Conservation (phyloP, 257 asterid species). For the Nicotiana knightiana region DNA sequence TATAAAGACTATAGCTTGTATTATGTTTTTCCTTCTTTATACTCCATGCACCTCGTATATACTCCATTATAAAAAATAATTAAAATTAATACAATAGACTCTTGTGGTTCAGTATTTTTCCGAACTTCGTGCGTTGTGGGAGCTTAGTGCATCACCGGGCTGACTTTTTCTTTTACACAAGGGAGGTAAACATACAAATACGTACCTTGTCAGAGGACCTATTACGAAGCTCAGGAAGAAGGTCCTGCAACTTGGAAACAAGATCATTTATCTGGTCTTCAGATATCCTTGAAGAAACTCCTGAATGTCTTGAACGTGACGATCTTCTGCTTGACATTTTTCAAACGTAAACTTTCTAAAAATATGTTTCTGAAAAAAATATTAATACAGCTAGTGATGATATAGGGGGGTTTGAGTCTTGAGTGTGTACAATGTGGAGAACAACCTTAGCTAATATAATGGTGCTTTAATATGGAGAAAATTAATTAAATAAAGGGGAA, state of each 20-base stretch:
- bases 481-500: neutral
- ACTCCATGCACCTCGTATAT: neutral
- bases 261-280: slow-evolving; percentile 44
- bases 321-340: slow-evolving; percentile 42
- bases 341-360: neutral
- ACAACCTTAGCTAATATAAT: neutral
- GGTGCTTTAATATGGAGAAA: neutral
- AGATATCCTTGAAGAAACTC: slow-evolving; percentile 26
- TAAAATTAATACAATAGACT: no score
- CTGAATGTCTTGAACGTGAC: slow-evolving; percentile 30
- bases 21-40: neutral
- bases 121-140: accelerated
- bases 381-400: neutral
- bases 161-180: no score
- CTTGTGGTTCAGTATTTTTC: no score
- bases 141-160: no score
- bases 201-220: slow-evolving; percentile 33
- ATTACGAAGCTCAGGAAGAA: slow-evolving; percentile 36
- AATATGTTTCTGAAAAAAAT: neutral
- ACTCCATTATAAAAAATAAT: no score
- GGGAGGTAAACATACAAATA: no score
- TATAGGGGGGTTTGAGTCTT: no score
- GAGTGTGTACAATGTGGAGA: neutral
- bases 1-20: neutral
- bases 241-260: slow-evolving; percentile 39